Evolutionary conservation across 768 basidiomycete species (phyloP), one percentile per base, ranked within the genome.

Genomic region (Suillus subalutaceus): DNA sequence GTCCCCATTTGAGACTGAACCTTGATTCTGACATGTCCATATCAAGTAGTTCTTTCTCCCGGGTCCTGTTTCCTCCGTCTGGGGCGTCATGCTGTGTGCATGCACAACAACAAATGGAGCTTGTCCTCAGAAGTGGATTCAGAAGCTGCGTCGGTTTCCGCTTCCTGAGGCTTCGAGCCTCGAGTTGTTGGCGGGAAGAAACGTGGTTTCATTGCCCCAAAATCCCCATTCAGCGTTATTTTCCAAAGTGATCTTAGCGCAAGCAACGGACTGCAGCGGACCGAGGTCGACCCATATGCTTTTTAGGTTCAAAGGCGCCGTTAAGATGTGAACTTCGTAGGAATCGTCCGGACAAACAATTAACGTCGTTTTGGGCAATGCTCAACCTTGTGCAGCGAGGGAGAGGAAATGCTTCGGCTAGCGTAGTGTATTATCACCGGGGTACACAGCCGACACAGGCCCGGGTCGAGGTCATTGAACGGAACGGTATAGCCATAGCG

Each of bases 21-120:
- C 12, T 60, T 60, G 59, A 60, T 60, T 60, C 12, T 43, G 59
- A 44, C 59, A 60, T 60, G 40, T 32, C 41, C 59, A 60, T 60
- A 60, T 13, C 26, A 43, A 60, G 59, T 32, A 60, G 30, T 12
- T 60, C 59, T 60, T 60, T 41, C 58, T 41, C 10, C 26, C 20
- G 26, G 40, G 40, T 43, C 59, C 59, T 32, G 18, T 60, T 60
- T 43, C 41, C 18, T 12, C 4, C 26, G 1, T 30, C 59, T 43
- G 30, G 26, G 59, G 41, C 26, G 18, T 32, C 10, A 41, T 60
- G 40, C 41, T 59, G 6, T 40, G 57, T 40, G 37, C 37, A 40
- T 60, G 10, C 40, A 41, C 58, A 41, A 38, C 38, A 38, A 18
- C 2, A 1, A 59, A 59, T 10, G 26, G 59, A 60, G 12, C 41